Base-by-base conservation (phyloP, 345 rosid species). In the Lenwebbia sp. region DNA sequence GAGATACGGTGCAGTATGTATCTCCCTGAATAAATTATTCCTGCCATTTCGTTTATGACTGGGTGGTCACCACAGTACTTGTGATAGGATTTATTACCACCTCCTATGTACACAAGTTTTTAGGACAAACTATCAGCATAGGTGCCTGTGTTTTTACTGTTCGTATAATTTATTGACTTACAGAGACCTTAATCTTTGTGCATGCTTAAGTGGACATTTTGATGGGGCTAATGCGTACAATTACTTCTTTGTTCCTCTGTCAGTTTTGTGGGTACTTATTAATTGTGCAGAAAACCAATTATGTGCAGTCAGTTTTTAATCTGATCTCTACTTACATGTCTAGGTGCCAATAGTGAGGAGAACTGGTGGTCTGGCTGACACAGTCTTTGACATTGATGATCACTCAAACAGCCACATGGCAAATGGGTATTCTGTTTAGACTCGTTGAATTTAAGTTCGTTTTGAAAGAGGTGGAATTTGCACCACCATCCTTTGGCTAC, bases 351-450 rank as follows among this genome's bases (percentile, higher is more conserved):
- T 92, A 41, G 95, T 93, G 52, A 92, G 94, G 87, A 93, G 91
- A 87, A 93, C 95, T 2, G 94, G 95, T 83, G 95, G 95, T 89
- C 93, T 93, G 86, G 94, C 92, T 33, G 95, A 92, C 89, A 93
- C 93, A 7, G 95, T 93, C 62, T 90, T 90, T 58, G 94, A 92
- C 90, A 83, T 93, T 60, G 95, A 92, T 85, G 91, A 90, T 84
- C 88, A 88, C 30, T 86, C 90, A 65, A 91, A 89, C 85, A 49
- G 26, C 51, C 91, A 89, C 65, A 87, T 70, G 84, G 91, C 95
- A 75, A 93, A 93, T 86, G 95, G 95, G 95, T 93, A 91, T 56
- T 57, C 19, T 82, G 50, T 52, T 84, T 53, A 30, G 54, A 56
- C 37, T 85, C 82, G 12, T 74, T 62, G 52, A 33, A 41, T 3